Percentiles rank a stretch among this genome's conserved stretches.
phyloP scores from a whole-genome alignment of 768 basidiomycete species.

The Auriscalpium orientale region DNA sequence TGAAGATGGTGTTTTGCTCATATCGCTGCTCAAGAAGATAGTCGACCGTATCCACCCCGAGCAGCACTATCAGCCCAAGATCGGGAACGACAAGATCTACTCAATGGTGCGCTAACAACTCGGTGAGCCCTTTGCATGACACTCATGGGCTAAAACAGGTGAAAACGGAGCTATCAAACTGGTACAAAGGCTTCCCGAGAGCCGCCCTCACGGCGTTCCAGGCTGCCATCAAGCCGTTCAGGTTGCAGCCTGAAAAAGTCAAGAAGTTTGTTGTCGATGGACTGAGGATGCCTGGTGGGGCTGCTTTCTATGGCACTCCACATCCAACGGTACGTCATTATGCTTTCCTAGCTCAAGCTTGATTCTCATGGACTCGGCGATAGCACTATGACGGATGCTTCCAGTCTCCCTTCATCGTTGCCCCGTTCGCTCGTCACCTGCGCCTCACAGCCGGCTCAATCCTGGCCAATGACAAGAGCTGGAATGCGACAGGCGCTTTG shows the following conservation, averaged over 20 bases:
- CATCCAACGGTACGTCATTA: neutral
- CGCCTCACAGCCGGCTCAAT: neutral
- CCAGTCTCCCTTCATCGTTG: neutral
- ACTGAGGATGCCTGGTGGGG: neutral
- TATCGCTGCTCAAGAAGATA: neutral
- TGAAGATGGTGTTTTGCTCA: neutral
- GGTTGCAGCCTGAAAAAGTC: neutral
- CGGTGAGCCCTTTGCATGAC: neutral
- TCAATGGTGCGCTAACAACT: neutral
- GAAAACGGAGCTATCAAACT: neutral
- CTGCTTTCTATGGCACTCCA: neutral
- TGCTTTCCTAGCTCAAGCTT: neutral
- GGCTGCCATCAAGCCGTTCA: neutral
- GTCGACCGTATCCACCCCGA: neutral
- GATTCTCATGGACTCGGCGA: neutral
- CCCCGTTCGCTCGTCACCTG: neutral
- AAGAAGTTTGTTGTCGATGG: neutral
- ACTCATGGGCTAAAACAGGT: neutral
- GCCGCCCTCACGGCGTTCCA: neutral
- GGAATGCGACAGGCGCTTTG: neutral
- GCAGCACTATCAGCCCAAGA: neutral
- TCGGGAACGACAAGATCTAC: neutral
- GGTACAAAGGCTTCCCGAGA: neutral
- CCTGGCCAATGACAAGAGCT: neutral
- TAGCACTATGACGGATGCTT: neutral